Evolutionary conservation across 148 eudicot genomes (phyloP).

Genomic region (Persicaria tinctoria): DNA sequence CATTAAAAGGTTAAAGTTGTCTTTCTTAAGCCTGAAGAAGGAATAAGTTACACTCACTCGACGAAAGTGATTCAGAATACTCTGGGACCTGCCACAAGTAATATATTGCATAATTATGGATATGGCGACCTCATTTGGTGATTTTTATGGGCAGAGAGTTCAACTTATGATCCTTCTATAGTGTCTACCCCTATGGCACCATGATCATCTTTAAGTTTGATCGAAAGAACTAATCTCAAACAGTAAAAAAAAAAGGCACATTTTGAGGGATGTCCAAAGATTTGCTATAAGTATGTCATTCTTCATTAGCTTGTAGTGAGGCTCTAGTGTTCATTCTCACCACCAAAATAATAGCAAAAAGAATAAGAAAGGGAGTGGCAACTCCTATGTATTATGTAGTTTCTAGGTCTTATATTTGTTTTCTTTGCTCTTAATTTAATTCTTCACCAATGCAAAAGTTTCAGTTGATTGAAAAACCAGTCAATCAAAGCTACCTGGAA

Average conservation of each 20-base stretch:
- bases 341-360: neutral
- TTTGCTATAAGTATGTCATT: neutral
- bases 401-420: neutral
- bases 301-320: neutral
- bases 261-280: neutral
- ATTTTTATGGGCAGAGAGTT: neutral
- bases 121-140: neutral
- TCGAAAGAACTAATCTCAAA: neutral
- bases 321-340: neutral
- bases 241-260: neutral
- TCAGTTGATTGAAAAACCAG: neutral
- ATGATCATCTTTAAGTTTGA: neutral
- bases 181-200: neutral
- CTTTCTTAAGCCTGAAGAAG: neutral
- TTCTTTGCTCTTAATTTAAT: neutral
- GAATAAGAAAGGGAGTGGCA: neutral
- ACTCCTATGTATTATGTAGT: neutral
- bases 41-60: constrained; percentile 33
- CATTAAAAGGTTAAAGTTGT: neutral
- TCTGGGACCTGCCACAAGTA: constrained; percentile 35
- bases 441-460: neutral
- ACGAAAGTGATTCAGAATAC: constrained; percentile 39
- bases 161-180: neutral
- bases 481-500: neutral
- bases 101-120: neutral